Conservation (phyloP, 2,329 filamentous ascomycete genomes). For the Trichoderma endophyticum region DNA sequence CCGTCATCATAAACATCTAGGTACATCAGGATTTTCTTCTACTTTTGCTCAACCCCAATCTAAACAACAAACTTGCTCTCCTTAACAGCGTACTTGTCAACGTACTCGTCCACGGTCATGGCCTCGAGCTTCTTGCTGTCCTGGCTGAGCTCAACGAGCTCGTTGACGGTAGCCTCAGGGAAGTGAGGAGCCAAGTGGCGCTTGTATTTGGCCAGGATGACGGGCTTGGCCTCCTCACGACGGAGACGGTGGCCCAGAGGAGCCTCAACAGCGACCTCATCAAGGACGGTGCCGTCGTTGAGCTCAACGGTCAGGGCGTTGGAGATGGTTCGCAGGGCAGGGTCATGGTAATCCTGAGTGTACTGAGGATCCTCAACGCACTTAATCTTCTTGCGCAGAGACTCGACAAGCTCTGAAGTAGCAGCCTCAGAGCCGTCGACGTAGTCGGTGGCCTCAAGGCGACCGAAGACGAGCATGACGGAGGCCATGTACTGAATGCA, state of each 20-base stretch:
- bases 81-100: conserved; percentile 72
- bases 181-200: conserved; percentile 85
- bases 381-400: conserved; percentile 86
- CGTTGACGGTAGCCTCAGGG: conserved; percentile 69
- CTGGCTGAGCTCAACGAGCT: conserved; percentile 77
- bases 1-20: neutral
- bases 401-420: conserved; percentile 83
- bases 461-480: conserved; percentile 93
- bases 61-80: conserved; percentile 54
- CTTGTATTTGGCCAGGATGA: conserved; percentile 94
- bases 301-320: conserved; percentile 94
- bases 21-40: neutral
- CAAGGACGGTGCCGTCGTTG: conserved; percentile 87
- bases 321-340: conserved; percentile 88
- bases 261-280: conserved; percentile 89
- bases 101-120: conserved; percentile 86
- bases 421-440: conserved; percentile 89
- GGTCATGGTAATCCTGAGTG: conserved; percentile 94
- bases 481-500: conserved; percentile 99
- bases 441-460: conserved; percentile 91
- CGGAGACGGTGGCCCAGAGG: conserved; percentile 88
- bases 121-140: conserved; percentile 72
- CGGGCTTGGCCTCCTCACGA: conserved; percentile 94
- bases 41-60: neutral
- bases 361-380: conserved; percentile 96